Evolutionary conservation across 108 stramenopile species (phyloP).

Genomic region (Asterionellopsis glacialis): DNA sequence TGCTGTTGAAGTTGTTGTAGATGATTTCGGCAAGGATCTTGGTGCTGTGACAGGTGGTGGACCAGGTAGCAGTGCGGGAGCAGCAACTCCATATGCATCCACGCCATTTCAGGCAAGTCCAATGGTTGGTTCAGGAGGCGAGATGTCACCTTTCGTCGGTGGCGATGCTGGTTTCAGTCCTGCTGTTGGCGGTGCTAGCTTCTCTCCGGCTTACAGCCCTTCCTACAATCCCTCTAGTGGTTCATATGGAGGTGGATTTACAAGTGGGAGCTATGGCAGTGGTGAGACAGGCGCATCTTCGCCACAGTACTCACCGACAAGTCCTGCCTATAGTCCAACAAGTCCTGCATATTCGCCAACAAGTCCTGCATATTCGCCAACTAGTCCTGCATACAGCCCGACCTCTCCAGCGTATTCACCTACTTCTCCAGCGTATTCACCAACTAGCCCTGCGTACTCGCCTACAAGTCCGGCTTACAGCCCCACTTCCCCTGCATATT

Average conservation of each 20-base stretch:
- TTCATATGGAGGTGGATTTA: conserved; percentile 49
- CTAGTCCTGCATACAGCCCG: conserved; percentile 61
- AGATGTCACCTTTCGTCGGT: conserved; percentile 61
- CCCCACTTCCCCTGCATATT: conserved; percentile 82
- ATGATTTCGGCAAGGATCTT: conserved; percentile 66
- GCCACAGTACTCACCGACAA: conserved; percentile 74
- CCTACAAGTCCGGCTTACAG: conserved; percentile 56
- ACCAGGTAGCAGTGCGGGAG: conserved; percentile 28
- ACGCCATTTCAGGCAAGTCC: conserved; percentile 75
- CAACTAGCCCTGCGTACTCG: conserved; percentile 42
- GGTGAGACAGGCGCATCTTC: conserved; percentile 36
- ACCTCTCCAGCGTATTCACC: conserved; percentile 72
- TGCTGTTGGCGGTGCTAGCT: conserved; percentile 65
- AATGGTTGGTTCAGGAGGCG: conserved; percentile 49
- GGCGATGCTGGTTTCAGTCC: conserved; percentile 79
- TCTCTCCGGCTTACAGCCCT: conserved; percentile 79
- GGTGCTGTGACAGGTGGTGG: conserved; percentile 37
- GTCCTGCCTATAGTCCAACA: conserved; percentile 81
- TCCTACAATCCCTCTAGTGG: conserved; percentile 73
- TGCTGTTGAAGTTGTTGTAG: conserved; percentile 86
- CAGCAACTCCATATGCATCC: conserved; percentile 65
- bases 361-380: conserved; percentile 68
- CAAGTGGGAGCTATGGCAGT: conserved; percentile 76
- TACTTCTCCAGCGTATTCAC: conserved; percentile 56
- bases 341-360: conserved; percentile 69